Base-by-base conservation (phyloP, 2,329 filamentous ascomycete genomes). In the Aspergillus uvarum region DNA sequence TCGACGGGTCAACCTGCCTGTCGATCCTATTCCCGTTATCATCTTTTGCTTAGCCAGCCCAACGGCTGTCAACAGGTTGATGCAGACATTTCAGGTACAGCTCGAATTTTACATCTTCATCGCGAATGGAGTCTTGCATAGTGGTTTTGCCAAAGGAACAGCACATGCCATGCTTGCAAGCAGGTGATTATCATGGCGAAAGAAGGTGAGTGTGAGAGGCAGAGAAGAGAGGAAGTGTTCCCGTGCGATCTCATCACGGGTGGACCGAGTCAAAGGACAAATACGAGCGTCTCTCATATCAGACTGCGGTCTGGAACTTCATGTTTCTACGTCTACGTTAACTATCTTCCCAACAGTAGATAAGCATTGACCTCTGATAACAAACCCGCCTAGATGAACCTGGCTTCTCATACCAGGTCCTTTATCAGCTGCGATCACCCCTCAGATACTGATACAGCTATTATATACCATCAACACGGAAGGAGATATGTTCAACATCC, bases 401-500 rank as follows among this genome's bases (percentile, higher is more conserved):
- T 10, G 26, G 26, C 8, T 29, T 29, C 5, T 29, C 26, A 8
- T 7, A 29, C 26, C 26, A 29, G 26, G 26, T 6, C 26, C 26
- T 29, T 29, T 29, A 8, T 29, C 26, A 29, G 26, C 8, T 2
- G 26, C 7, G 26, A 29, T 8, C 26, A 29, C 26, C 26, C 26
- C 26, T 29, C 7, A 44, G 16, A 44, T 44, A 8, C 14, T 44
- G 14, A 8, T 8, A 44, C n/a, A 19, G 6, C 14, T 44, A 35
- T 44, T 16, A 16, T 19, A n/a, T 44, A 19, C 38, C 16, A 10
- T 44, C 14, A 16, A 16, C 38, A 4, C 38, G 24, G 14, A 10
- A 47, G 44, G 44, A 38, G 26, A 50, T 63, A 69, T 63, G 59
- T 63, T 51, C 60, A 65, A 53, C 42, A 51, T 56, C 51, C 56